Conservation (phyloP, 257 asterid genomes). For the Cinchona pubescens region DNA sequence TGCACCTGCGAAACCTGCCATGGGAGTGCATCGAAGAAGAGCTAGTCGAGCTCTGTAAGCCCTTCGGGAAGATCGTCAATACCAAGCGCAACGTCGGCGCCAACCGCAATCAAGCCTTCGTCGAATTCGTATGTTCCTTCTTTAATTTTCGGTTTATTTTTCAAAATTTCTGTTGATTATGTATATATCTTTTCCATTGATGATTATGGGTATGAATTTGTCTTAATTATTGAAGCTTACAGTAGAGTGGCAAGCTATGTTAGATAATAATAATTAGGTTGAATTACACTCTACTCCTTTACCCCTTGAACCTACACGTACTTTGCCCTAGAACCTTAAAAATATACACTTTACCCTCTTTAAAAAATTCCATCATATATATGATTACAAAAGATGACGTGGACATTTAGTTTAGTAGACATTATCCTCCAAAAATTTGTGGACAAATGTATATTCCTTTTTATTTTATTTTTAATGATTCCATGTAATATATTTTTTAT, state of each 20-base stretch:
- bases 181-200: not conserved
- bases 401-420: too few species aligned
- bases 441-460: too few species aligned
- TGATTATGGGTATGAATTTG: not conserved
- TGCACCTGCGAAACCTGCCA: conserved; percentile 83
- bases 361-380: too few species aligned
- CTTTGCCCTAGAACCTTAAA: too few species aligned
- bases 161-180: not conserved
- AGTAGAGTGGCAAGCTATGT: not conserved
- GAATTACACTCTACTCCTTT: too few species aligned
- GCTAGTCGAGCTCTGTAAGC: conserved; percentile 67
- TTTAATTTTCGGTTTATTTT: not conserved
- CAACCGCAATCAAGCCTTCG: conserved; percentile 81
- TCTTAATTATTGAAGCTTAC: not conserved
- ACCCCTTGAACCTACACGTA: too few species aligned
- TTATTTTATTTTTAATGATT: too few species aligned
- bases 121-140: conserved; percentile 59
- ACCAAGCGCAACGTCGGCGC: conserved; percentile 84
- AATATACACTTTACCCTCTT: too few species aligned
- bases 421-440: too few species aligned
- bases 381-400: too few species aligned
- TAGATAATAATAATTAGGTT: too few species aligned
- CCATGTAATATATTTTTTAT: too few species aligned
- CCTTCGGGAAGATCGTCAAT: conserved; percentile 76
- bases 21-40: conserved; percentile 81